A percentile compares a stretch with the other conserved stretches of the same genome.
Conservation (phyloP, 169 alveolate species). For the Plasmodium vivax region DNA sequence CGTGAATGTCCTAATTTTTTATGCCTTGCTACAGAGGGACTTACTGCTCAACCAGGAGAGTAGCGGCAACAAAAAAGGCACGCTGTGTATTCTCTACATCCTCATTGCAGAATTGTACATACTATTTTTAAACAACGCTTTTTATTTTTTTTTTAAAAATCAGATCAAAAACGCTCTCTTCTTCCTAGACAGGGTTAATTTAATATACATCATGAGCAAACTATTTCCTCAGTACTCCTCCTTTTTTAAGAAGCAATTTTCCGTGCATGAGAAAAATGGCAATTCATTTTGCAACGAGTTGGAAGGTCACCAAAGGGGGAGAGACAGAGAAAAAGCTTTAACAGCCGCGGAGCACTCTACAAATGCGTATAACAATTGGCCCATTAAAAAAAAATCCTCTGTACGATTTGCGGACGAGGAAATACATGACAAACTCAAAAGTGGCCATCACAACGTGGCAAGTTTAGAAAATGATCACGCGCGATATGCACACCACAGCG, state of each 20-base stretch:
- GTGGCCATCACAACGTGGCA: neutral
- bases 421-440: neutral
- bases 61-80: constrained; percentile 3
- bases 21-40: constrained; percentile 4
- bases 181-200: constrained; percentile 32
- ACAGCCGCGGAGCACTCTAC: neutral
- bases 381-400: neutral
- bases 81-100: constrained; percentile 8
- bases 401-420: neutral
- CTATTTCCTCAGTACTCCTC: constrained; percentile 37
- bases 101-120: constrained; percentile 31
- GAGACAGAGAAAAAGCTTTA: neutral
- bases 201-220: constrained; percentile 23
- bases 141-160: constrained; percentile 19
- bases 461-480: neutral
- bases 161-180: constrained; percentile 5
- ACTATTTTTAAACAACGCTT: constrained; percentile 29
- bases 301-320: neutral
- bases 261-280: neutral
- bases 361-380: neutral
- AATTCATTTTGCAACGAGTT: neutral
- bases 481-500: neutral
- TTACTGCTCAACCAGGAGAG: neutral
- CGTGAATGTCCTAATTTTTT: constrained; percentile 24
- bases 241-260: constrained; percentile 12